Base-by-base conservation (phyloP, 2,329 filamentous ascomycete genomes). In the Phaeomoniella chlamydospora region DNA sequence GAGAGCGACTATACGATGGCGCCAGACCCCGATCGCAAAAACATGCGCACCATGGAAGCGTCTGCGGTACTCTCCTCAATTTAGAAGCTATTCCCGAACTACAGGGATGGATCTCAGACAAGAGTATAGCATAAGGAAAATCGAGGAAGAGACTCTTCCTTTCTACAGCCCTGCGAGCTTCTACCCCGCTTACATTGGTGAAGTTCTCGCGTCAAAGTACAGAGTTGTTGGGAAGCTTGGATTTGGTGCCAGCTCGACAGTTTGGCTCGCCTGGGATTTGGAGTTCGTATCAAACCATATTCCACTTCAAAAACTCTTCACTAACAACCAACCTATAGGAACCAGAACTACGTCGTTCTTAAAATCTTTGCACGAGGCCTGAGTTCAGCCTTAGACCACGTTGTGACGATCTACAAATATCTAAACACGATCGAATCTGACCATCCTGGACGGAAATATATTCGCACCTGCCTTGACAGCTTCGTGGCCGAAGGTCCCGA, bases 241-340 rank as follows among this genome's bases (percentile, higher is more conserved):
- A 18, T 59, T 48, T 46, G 55, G 56, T 39, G 22, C 50, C 22
- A 54, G 36, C 15, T 59, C 53, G 17, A 59, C 53, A 1, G 49
- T 44, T 5, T 59, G 55, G 57, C 51, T 59, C 40, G 52, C 52
- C 31, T 45, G 51, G 29, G 55, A 57, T 15, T 49, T 56, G 44
- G 29, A 48, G 22, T 26, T n/a, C n/a, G n/a, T n/a, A n/a, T n/a
- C n/a, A n/a, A 52, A 53, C 36, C 44, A 45, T 33, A 30, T 31
- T 31, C 18, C 11, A 19, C 15, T 16, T 29, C 4, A 39, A 35
- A 38, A 13, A 22, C 17, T 4, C 34, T 22, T 10, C 33, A 18
- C 38, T 44, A 37, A 46, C n/a, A n/a, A n/a, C n/a, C n/a, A n/a
- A n/a, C n/a, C n/a, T n/a, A n/a, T n/a, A n/a, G n/a, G 37, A 40